Base-by-base conservation (phyloP, 805 yeast genomes). In the Groenewaldozyma tartarivorans region DNA sequence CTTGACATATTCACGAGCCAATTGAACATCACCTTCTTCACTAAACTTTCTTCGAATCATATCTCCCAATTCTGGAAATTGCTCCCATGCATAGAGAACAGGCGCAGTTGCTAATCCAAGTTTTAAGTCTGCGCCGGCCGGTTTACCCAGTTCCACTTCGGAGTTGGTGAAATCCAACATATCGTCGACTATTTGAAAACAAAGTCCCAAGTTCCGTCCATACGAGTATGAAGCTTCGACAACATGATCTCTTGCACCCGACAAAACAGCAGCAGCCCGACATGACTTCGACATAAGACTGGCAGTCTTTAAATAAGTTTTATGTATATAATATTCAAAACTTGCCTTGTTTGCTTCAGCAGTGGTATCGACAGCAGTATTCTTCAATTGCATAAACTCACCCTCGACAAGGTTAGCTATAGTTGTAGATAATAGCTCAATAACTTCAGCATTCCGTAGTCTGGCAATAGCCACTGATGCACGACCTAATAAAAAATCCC, bases 331-430 rank as follows among this genome's bases (percentile, higher is more conserved):
- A 62, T 92, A 90, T 55, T 92, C 94, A 61, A 92, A 92, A 2
- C 95, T 94, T n/a, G 65, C 69, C 21, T 56, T 46, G 35, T 57
- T 58, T 44, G 81, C 85, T 21, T 68, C 71, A 41, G 65, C 57
- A 17, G 79, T 71, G 2, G 52, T 49, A 45, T 58, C 57, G 33
- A 81, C 65, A 5, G 88, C 92, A 0, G 96, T 86, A 63, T 92
- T 92, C 53, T 90, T 88, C 67, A 92, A 74, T 65, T 92, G 98
- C 97, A 92, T 92, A 60, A 92, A 90, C 64, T 92, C 98, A 38
- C 98, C 98, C 64, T 92, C 98, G 1, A 92, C 97, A 45, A 92
- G 70, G 58, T 92, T 92, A 9, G 97, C 98, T 57, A 92, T 92
- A 24, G 96, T 82, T 11, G 96, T 90, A 2, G 96, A 87, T 67